A percentile compares a stretch with the other conserved stretches of the same genome.
phyloP scores from a whole-genome alignment of 2,329 filamentous ascomycete genomes.

The Phaeophleospora eucalypticola region DNA sequence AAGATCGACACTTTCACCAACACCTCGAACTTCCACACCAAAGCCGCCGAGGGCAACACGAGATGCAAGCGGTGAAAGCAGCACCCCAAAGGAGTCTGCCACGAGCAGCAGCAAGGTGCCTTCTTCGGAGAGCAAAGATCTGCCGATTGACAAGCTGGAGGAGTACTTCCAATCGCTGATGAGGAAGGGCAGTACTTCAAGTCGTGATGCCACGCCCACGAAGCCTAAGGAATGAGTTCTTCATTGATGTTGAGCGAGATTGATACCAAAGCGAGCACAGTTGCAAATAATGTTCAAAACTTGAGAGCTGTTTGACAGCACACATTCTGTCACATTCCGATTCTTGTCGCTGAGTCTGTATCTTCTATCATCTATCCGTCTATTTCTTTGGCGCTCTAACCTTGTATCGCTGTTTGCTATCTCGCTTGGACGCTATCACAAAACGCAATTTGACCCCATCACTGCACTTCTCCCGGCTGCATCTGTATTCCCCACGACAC shows the following conservation, averaged over 20 bases:
- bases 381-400: too few species aligned
- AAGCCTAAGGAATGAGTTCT: conserved; percentile 2
- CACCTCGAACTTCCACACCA: conserved; percentile 13
- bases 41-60: conserved; percentile 16
- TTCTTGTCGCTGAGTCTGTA: too few species aligned
- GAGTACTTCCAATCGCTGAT: conserved; percentile 58
- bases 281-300: too few species aligned
- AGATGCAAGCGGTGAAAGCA: conserved; percentile 7
- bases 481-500: neutral
- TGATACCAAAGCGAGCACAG: too few species aligned
- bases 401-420: too few species aligned
- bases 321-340: too few species aligned
- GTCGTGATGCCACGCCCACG: conserved; percentile 17
- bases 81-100: conserved; percentile 5
- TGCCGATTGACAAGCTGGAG: conserved; percentile 51
- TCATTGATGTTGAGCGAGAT: too few species aligned
- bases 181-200: conserved; percentile 44
- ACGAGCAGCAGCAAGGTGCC: conserved; percentile 2
- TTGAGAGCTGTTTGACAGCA: too few species aligned
- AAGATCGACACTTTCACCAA: conserved; percentile 9
- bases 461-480: too few species aligned
- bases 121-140: conserved; percentile 44
- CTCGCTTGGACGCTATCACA: too few species aligned
- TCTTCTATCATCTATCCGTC: too few species aligned
- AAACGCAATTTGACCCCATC: too few species aligned